These are phyloP conservation scores for Yamadazyma atlantica DNA, from an alignment of 1,139 yeast species.

Conservation along the genomic window DNA sequence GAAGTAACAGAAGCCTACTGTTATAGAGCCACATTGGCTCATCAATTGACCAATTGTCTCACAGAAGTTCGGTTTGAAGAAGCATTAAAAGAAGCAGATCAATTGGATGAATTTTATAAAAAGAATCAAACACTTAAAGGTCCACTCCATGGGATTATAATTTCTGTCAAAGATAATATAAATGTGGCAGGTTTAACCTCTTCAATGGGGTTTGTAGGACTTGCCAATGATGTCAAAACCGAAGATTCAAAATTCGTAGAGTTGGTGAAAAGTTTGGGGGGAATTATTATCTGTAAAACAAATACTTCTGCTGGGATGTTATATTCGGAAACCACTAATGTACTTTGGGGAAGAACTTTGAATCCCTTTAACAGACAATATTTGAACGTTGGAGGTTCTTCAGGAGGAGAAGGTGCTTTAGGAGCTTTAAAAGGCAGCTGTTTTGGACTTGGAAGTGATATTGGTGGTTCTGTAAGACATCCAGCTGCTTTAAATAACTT, in stretches of 20 bases:
- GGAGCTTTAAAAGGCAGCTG: slow-evolving; percentile 62
- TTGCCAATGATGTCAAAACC: slow-evolving; percentile 18
- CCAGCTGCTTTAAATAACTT: slow-evolving; percentile 71
- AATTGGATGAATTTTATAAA: slow-evolving; percentile 23
- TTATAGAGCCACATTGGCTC: slow-evolving; percentile 40
- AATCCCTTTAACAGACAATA: slow-evolving; percentile 38
- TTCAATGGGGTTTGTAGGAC: slow-evolving; percentile 44
- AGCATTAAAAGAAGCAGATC: slow-evolving; percentile 25
- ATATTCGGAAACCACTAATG: slow-evolving; percentile 43
- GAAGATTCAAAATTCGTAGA: slow-evolving; percentile 22
- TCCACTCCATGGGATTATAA: slow-evolving; percentile 37
- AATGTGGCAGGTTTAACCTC: slow-evolving; percentile 42
- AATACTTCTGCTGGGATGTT: slow-evolving; percentile 43
- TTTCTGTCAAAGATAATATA: slow-evolving; percentile 33
- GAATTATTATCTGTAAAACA: slow-evolving; percentile 53
- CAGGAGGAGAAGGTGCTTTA: slow-evolving; percentile 73
- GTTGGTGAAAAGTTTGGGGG: slow-evolving; percentile 58
- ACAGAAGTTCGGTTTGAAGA: slow-evolving; percentile 33
- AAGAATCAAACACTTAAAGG: slow-evolving; percentile 24
- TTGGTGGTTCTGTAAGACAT: slow-evolving; percentile 72
- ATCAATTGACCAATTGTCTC: slow-evolving; percentile 39
- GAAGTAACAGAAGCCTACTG: slow-evolving; percentile 14
- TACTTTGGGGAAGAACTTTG: slow-evolving; percentile 32
- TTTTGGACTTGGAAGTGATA: slow-evolving; percentile 70
- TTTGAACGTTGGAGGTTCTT: slow-evolving; percentile 53